phyloP scores from a whole-genome alignment of 495 filamentous ascomycete species.

The Penicillium malachiteum region DNA sequence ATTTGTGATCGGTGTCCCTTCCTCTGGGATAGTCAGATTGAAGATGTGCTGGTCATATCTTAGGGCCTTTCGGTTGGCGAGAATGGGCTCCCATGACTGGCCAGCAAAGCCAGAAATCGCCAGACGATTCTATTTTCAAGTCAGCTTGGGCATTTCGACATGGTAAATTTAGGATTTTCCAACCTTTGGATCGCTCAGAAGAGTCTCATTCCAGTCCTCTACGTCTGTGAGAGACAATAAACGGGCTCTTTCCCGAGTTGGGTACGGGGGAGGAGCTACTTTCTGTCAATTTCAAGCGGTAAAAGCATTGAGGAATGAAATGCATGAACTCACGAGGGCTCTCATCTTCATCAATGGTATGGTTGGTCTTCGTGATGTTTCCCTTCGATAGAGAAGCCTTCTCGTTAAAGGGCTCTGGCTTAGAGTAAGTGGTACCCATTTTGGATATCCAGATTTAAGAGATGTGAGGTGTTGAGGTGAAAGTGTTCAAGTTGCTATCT shows the following conservation, averaged over 20 bases:
- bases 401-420: background rate
- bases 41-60: slow-evolving; percentile 72
- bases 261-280: slow-evolving; percentile 20
- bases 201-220: slow-evolving; percentile 19
- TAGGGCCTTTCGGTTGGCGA: slow-evolving; percentile 48
- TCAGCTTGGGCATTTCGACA: background rate
- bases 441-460: background rate
- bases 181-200: slow-evolving; percentile 24
- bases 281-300: background rate
- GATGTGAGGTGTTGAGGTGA: background rate
- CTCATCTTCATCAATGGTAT: background rate
- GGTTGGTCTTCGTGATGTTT: background rate
- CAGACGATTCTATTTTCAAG: slow-evolving; percentile 52
- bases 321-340: background rate
- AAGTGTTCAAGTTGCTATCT: too few relatives aligned
- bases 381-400: background rate
- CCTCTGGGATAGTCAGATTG: slow-evolving; percentile 77
- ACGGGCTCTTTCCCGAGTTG: slow-evolving; percentile 12
- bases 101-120: slow-evolving; percentile 65
- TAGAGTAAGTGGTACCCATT: background rate
- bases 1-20: slow-evolving; percentile 82
- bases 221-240: slow-evolving; percentile 14
- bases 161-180: background rate
- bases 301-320: background rate
- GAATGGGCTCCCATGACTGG: slow-evolving; percentile 52